Evolutionary conservation across 768 basidiomycete species (phyloP), one percentile per base, ranked within the genome.

Genomic region (Megacollybia marginata): DNA sequence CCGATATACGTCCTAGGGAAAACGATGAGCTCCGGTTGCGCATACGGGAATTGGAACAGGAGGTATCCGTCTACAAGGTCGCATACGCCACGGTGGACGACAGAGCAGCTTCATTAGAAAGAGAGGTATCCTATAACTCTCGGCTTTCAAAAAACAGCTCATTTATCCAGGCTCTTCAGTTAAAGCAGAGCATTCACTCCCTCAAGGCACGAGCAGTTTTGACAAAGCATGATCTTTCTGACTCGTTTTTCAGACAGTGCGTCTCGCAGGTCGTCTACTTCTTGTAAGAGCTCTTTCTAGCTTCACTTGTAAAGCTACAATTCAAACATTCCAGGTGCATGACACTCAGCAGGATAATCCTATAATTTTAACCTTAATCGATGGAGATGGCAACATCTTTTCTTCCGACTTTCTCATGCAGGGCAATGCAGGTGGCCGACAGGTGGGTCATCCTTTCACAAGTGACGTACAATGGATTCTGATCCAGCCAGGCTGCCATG

Each of bases 331-430:
- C 13, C 9, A 5, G n/a, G 18, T 16, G 12, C 23, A 52, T n/a
- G 66, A 69, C 35, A 60, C 61, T 45, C 69, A 70, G 23, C 23
- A 28, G 23, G 23, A 28, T 28, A 28, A 28, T 28, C 23, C 23
- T 31, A 61, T 69, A 45, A 61, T 72, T 36, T 67, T 73, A 34
- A 65, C 76, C 65, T 69, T 87, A 43, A 65, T 87, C 51, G 84
- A 87, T 51, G 85, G 85, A 33, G 84, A 86, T 55, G 77, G 76
- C 19, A 63, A 76, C 7, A 84, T 85, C 49, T 86, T 86, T 56
- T 65, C 71, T 8, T 58, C 65, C 13, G 71, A 79, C 35, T 65
- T 83, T 20, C 74, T 85, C 43, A 55, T 64, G 12, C 72, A 72
- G 53, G 84, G 83, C 12, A 73, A 75, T 52, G 65, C 68, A 18